Base-by-base conservation (phyloP, 2,329 filamentous ascomycete species). In the Endoconidiophora laricicola region DNA sequence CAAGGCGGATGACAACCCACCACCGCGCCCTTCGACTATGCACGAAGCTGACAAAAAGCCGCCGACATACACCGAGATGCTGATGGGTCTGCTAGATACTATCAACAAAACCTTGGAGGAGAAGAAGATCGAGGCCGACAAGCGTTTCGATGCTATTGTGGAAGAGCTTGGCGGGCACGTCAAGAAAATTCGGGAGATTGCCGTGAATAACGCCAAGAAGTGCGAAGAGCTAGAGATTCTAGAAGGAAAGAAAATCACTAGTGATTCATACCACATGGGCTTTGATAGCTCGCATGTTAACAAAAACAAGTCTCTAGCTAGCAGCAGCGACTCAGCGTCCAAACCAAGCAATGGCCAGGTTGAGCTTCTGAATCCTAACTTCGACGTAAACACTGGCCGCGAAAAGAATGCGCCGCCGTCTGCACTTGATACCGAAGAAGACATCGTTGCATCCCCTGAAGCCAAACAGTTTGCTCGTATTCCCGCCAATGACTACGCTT, bases 11-110 rank as follows among this genome's bases (percentile, higher is more conserved):
- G 78, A 86, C 61, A 77, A 78, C 54, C 84, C 86, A 3, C 80
- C 83, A 6, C 72, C 76, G 46, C 72, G 83, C 22, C 88, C 88
- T 1, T 81, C 80, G 56, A 87, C 85, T 44, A 82, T 95, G 24
- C 82, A 93, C 60, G 72, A 74, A 40, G 73, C 86, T 49, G 79
- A 82, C 57, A 76, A 83, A 62, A 79, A 73, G 60, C 78, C 85
- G 58, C 86, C 85, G 0, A 83, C 81, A 12, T 98, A 94, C 62
- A 91, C 86, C 38, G 86, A 93, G 70, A 98, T 98, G 91, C 88
- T 98, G 83, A 85, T 85, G n/a, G 79, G 81, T n/a, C 66, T 98
- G 58, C 75, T 96, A 18, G 91, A 98, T 60, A 84, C 94, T 65
- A 87, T 96, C 40, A 95, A 94, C 59, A 73, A 77, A 65, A 79